Conservation (phyloP, 306 rosid species). For the Trichosanthes cucumerina region DNA sequence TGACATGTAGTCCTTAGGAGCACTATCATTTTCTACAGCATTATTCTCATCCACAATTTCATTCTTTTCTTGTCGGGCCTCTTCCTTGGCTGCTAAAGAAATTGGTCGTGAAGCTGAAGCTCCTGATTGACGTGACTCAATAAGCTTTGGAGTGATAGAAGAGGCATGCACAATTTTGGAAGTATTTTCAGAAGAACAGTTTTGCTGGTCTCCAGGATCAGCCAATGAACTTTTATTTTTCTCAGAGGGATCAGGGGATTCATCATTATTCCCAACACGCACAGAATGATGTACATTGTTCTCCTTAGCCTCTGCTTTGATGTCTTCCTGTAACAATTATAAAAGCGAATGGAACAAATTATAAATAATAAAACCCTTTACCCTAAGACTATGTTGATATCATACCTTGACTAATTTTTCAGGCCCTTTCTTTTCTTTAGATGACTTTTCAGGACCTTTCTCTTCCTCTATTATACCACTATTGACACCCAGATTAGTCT, state of each 20-base stretch:
- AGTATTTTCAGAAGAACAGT: not conserved
- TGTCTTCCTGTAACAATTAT: constrained; percentile 9
- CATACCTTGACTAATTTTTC: constrained; percentile 23
- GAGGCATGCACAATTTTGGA: constrained; percentile 3
- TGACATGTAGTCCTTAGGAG: not conserved
- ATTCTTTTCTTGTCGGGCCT: constrained; percentile 7
- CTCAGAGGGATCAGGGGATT: constrained; percentile 8
- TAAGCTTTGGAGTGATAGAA: constrained; percentile 8
- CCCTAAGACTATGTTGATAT: not conserved
- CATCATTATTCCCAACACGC: constrained; percentile 13
- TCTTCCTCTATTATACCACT: constrained; percentile 10
- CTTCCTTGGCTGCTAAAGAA: constrained; percentile 13
- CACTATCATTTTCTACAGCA: constrained; percentile 7
- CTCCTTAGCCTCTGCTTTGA: constrained; percentile 10
- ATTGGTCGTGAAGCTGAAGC: constrained; percentile 18
- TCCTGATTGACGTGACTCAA: constrained; percentile 16
- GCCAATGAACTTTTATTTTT: constrained; percentile 6
- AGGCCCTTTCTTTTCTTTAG: not conserved
- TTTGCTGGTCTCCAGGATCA: constrained; percentile 6
- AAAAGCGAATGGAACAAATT: not conserved
- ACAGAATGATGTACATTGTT: constrained; percentile 12
- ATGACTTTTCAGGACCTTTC: not conserved
- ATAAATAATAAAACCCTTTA: not conserved
- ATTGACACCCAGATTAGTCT: constrained; percentile 3
- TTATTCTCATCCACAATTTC: constrained; percentile 17